Evolutionary conservation across 2,329 filamentous ascomycete species (phyloP).

Genomic region (Myrmaecium sp.): DNA sequence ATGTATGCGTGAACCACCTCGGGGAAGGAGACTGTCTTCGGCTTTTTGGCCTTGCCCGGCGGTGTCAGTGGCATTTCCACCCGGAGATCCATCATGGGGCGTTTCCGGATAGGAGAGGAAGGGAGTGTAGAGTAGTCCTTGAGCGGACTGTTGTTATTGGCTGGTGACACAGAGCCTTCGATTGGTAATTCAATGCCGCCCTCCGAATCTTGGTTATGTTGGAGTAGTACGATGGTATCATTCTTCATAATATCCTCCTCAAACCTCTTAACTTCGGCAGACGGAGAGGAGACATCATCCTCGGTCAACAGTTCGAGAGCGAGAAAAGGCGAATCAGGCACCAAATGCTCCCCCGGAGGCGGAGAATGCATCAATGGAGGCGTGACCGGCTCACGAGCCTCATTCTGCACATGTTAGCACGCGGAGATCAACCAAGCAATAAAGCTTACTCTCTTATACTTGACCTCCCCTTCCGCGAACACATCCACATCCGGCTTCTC

Average conservation of each 20-base stretch:
- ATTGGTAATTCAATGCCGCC: slow-evolving; percentile 16
- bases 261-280: slow-evolving; percentile 16
- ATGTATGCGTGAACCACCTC: slow-evolving; percentile 19
- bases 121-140: slow-evolving; percentile 12
- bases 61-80: slow-evolving; percentile 31
- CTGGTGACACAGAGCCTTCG: slow-evolving; percentile 11
- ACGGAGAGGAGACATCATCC: slow-evolving; percentile 15
- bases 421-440: not conserved
- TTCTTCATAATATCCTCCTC: slow-evolving; percentile 17
- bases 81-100: slow-evolving; percentile 21
- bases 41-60: slow-evolving; percentile 20
- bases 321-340: slow-evolving; percentile 13
- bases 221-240: slow-evolving; percentile 4
- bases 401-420: slow-evolving; percentile 13
- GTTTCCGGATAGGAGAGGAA: slow-evolving; percentile 14
- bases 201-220: slow-evolving; percentile 2
- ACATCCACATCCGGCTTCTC: slow-evolving; percentile 10
- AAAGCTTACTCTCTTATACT: slow-evolving; percentile 11
- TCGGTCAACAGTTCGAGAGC: slow-evolving; percentile 21
- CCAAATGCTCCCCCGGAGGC: slow-evolving; percentile 20
- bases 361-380: slow-evolving; percentile 31
- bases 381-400: slow-evolving; percentile 17
- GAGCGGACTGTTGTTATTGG: slow-evolving; percentile 16
- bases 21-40: slow-evolving; percentile 23
- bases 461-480: slow-evolving; percentile 7